Base-by-base conservation (phyloP, 192 early-diverging fungal genomes). In the Gaertneriomyces semiglobifer region DNA sequence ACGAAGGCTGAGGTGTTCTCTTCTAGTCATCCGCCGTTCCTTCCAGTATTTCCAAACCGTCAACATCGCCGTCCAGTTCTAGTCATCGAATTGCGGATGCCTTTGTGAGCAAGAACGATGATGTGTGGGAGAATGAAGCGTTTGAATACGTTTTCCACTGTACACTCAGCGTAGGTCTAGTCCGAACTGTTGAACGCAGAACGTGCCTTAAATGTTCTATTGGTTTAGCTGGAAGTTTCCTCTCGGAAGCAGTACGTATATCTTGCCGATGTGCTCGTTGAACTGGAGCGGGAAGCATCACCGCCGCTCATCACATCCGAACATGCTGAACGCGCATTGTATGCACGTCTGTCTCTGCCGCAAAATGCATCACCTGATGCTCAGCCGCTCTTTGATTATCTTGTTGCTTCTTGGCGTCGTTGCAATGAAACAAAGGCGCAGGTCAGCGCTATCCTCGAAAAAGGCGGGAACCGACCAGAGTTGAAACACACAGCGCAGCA, bases 61-160 rank as follows among this genome's bases (percentile, higher is more conserved):
- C 58, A 1, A 58, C 38, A 58, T 41, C 60, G n/a, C 59, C 59
- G 16, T 61, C 61, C 11, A 58, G 58, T 14, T 47, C 57, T 6
- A 18, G 12, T 42, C 9, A 20, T 1, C 40, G 66, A 19, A 33
- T 54, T 7, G 59, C 71, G 12, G n/a, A 59, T 20, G 46, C 53
- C 8, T 79, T 76, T 58, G 1, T 70, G 50, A 62, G 47, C 19
- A 66, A 65, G 20, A 45, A 66, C 4, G 79, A 87, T 62, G 84
- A 84, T 25, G 84, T 85, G 14, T 97, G 94, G 94, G 90, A 92
- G 69, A 88, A 92, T 71, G 86, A 90, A 44, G 89, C 88, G 5
- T 72, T 93, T 14, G 89, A 88, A 11, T 84, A 80, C 58, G 81
- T 97, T 40, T 79, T 97, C 54, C 74, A 82, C 14, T 87, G 92